phyloP scores from a whole-genome alignment of 1,284 basidiomycete genomes.

The Phellopilus nigrolimitatus region DNA sequence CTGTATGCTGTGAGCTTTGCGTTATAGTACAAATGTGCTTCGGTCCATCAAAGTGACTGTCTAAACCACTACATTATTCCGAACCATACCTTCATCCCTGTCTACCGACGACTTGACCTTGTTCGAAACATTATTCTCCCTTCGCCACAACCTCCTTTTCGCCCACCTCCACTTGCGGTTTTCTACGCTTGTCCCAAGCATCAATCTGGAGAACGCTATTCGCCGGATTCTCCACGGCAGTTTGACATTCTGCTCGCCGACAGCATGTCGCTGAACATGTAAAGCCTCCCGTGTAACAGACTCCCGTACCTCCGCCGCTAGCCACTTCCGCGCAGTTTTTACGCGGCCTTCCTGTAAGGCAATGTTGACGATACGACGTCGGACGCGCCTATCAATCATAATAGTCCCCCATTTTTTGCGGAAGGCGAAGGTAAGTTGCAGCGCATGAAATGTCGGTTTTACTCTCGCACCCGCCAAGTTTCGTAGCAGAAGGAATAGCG shows the following conservation, averaged over 20 bases:
- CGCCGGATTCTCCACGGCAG: conserved; percentile 21
- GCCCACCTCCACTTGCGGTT: conserved; percentile 29
- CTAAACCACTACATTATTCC: too few relatives aligned
- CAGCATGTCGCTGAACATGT: conserved; percentile 27
- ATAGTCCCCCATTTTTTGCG: conserved; percentile 47
- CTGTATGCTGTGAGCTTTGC: too few relatives aligned
- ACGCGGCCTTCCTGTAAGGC: conserved; percentile 57
- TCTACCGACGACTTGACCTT: background rate
- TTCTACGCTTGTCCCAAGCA: conserved; percentile 27
- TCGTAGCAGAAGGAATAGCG: conserved; percentile 54
- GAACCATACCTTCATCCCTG: too few relatives aligned
- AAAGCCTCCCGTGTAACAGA: conserved; percentile 24
- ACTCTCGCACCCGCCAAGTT: conserved; percentile 41
- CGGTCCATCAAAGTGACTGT: too few relatives aligned
- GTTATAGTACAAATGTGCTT: too few relatives aligned
- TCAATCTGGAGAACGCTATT: conserved; percentile 25
- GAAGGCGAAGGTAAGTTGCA: conserved; percentile 41
- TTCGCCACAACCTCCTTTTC: conserved; percentile 14
- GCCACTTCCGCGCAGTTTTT: conserved; percentile 41
- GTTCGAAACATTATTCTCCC: background rate
- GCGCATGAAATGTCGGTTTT: conserved; percentile 47
- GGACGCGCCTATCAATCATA: conserved; percentile 52
- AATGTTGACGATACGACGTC: conserved; percentile 48
- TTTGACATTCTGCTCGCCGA: conserved; percentile 22
- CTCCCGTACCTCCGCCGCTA: conserved; percentile 28